Evolutionary conservation across 495 filamentous ascomycete species (phyloP).

Genomic region (Hypoxylon cercidicola): DNA sequence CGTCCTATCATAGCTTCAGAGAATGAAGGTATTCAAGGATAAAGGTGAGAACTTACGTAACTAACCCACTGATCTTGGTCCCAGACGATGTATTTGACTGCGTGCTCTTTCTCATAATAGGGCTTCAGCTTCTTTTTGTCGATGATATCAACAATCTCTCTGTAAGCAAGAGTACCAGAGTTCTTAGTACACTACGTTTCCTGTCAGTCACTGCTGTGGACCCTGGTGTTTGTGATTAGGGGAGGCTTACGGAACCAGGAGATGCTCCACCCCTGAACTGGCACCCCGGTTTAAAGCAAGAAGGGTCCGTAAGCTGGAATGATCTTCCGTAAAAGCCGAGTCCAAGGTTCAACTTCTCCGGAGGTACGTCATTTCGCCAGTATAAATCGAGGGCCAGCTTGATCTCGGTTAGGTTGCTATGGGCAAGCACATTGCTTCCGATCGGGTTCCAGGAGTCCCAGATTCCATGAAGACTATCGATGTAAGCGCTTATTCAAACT

Average conservation of each 20-base stretch:
- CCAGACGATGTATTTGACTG: conserved; percentile 54
- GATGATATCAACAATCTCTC: conserved; percentile 53
- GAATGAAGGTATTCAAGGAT: too few relatives aligned
- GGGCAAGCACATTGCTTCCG: conserved; percentile 50
- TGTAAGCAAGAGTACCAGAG: conserved; percentile 50
- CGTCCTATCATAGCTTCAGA: conserved; percentile 45
- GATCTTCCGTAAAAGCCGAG: conserved; percentile 65
- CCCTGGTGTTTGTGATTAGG: too few relatives aligned
- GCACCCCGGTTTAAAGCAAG: conserved; percentile 44
- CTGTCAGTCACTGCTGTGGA: too few relatives aligned
- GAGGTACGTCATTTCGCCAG: conserved; percentile 60
- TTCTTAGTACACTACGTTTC: too few relatives aligned
- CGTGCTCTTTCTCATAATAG: conserved; percentile 41
- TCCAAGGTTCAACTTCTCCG: conserved; percentile 57
- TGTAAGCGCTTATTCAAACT: too few relatives aligned
- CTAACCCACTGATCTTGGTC: conserved; percentile 59
- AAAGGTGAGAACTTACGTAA: conserved; percentile 46
- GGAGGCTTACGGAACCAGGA: conserved; percentile 50
- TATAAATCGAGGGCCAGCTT: conserved; percentile 57
- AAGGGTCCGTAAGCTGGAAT: conserved; percentile 42
- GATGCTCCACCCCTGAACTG: conserved; percentile 41
- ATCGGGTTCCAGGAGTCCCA: conserved; percentile 47
- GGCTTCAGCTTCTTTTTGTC: conserved; percentile 22
- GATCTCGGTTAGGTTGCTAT: conserved; percentile 70
- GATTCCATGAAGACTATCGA: conserved; percentile 47